Percentiles rank a stretch among this genome's conserved stretches.
Conservation (phyloP, 345 rosid genomes). For the Eucalyptus regnans region DNA sequence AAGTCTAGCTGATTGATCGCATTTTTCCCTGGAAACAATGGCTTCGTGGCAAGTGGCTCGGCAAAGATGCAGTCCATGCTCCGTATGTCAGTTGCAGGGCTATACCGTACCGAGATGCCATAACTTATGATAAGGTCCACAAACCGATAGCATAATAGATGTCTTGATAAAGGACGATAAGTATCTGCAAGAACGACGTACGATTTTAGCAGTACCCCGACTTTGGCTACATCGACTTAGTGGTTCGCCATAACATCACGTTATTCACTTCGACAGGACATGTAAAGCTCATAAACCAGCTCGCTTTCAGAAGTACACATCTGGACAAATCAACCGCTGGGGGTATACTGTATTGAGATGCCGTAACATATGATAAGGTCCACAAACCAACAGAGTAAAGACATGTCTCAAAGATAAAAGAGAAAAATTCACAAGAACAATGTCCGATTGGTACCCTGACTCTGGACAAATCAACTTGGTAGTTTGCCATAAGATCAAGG, state of each 20-base stretch:
- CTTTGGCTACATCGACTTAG: background rate
- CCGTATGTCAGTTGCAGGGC: conserved; percentile 91
- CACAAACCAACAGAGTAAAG: background rate
- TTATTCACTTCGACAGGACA: background rate
- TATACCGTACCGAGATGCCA: conserved; percentile 39
- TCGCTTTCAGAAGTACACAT: background rate
- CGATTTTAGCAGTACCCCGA: background rate
- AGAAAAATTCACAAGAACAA: background rate
- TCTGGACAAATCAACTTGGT: background rate
- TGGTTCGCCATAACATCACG: background rate
- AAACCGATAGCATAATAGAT: background rate
- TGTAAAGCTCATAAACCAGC: background rate
- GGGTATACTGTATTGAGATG: conserved; percentile 37
- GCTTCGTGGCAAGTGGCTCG: conserved; percentile 67
- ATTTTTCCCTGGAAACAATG: conserved; percentile 82
- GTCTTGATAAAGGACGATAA: background rate
- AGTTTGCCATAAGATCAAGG: background rate
- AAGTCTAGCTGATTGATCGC: conserved; percentile 79
- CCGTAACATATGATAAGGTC: background rate
- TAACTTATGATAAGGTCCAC: background rate
- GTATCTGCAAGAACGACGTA: background rate
- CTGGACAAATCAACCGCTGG: conserved; percentile 34
- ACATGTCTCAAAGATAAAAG: background rate
- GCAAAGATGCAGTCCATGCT: conserved; percentile 94
- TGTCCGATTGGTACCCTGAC: background rate